phyloP scores from a whole-genome alignment of 768 basidiomycete species.

The Dictyophora rubrovolvata region DNA sequence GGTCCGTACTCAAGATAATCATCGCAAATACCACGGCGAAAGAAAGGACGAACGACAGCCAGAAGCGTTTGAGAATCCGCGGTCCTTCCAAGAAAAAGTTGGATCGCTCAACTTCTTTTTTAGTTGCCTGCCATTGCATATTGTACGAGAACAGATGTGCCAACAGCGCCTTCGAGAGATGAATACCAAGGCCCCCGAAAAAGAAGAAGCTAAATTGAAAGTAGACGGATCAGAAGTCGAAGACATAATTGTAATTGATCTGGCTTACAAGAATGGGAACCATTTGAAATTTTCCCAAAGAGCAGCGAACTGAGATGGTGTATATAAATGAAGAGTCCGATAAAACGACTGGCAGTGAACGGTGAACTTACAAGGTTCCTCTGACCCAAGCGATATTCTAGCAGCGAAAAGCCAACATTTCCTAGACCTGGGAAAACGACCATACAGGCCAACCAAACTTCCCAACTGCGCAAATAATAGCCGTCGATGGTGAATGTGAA shows the following conservation, averaged over 20 bases:
- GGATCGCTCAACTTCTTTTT: constrained; percentile 78
- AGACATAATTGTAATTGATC: constrained; percentile 43
- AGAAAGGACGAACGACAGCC: constrained; percentile 49
- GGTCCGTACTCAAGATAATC: constrained; percentile 39
- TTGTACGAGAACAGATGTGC: constrained; percentile 51
- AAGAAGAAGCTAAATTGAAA: constrained; percentile 39
- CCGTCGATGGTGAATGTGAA: constrained; percentile 53
- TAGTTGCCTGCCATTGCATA: constrained; percentile 67
- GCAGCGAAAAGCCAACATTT: constrained; percentile 56
- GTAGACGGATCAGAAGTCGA: constrained; percentile 62
- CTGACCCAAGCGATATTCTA: constrained; percentile 59
- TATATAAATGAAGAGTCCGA: not conserved
- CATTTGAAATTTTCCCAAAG: constrained; percentile 52
- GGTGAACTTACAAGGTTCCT: constrained; percentile 27
- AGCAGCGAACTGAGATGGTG: constrained; percentile 22
- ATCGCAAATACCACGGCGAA: constrained; percentile 42
- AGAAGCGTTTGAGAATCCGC: constrained; percentile 71
- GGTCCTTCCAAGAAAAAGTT: constrained; percentile 92
- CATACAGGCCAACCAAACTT: constrained; percentile 65
- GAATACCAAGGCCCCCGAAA: constrained; percentile 48
- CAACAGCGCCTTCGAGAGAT: constrained; percentile 41
- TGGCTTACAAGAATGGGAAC: constrained; percentile 65
- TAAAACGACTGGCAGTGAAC: not conserved
- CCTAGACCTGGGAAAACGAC: constrained; percentile 63
- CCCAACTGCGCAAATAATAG: constrained; percentile 61